Evolutionary conservation across 805 yeast genomes (phyloP).

Genomic region (Schwanniomyces pseudopolymorphus): DNA sequence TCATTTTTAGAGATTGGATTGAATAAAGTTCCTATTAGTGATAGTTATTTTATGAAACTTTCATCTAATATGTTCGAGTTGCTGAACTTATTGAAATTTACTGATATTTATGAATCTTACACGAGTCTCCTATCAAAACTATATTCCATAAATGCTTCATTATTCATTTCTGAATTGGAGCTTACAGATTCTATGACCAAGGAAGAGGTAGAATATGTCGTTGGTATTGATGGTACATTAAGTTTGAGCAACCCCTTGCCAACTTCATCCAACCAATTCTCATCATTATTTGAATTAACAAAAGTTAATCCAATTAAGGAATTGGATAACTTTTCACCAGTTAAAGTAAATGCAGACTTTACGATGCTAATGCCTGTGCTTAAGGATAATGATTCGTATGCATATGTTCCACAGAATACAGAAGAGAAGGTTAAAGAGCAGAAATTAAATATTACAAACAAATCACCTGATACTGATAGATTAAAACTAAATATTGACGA

Average conservation of each 20-base stretch:
- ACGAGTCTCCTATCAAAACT: slow-evolving; percentile 25
- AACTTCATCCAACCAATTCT: slow-evolving; percentile 13
- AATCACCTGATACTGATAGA: neutral
- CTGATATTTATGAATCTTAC: slow-evolving; percentile 23
- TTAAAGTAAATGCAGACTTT: slow-evolving; percentile 30
- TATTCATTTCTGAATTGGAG: slow-evolving; percentile 27
- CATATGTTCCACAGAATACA: neutral
- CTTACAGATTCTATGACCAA: slow-evolving; percentile 18
- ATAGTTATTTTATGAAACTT: slow-evolving; percentile 26
- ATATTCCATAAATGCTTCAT: slow-evolving; percentile 25
- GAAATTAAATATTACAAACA: neutral
- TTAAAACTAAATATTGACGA: slow-evolving; percentile 4
- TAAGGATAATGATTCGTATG: slow-evolving; percentile 4
- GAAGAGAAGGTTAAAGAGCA: neutral
- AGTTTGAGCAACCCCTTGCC: slow-evolving; percentile 9
- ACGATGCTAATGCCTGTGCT: slow-evolving; percentile 13
- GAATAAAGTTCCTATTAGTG: slow-evolving; percentile 34
- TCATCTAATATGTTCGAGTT: slow-evolving; percentile 28
- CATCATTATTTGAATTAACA: slow-evolving; percentile 30
- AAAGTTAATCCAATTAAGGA: slow-evolving; percentile 22
- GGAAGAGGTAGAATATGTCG: slow-evolving; percentile 32
- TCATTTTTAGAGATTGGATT: slow-evolving; percentile 24
- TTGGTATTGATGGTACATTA: slow-evolving; percentile 28
- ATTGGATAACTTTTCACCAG: slow-evolving; percentile 24
- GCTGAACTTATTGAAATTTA: slow-evolving; percentile 31